Conservation (phyloP, 495 filamentous ascomycete species). For the Annulohypoxylon stygium region DNA sequence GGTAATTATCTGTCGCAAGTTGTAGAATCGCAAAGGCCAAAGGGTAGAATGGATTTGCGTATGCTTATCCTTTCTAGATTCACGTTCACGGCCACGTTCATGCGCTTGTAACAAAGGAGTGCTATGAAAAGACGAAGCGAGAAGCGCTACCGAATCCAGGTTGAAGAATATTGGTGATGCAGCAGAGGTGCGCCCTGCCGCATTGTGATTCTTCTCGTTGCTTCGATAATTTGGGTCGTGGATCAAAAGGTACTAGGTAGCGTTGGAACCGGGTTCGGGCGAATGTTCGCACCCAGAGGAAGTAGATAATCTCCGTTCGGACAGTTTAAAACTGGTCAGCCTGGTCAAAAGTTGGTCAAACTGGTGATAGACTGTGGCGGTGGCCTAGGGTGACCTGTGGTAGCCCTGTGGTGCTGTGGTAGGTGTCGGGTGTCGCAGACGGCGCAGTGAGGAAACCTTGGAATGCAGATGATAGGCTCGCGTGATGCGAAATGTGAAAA, state of each 20-base stretch:
- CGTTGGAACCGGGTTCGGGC: slow-evolving; percentile 27
- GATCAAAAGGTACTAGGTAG: slow-evolving; percentile 2
- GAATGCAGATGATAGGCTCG: slow-evolving; percentile 40
- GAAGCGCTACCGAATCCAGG: slow-evolving; percentile 61
- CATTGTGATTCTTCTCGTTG: slow-evolving; percentile 50
- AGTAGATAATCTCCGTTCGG: slow-evolving; percentile 24
- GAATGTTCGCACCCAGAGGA: slow-evolving; percentile 31
- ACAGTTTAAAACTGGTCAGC: slow-evolving; percentile 25
- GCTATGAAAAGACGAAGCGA: slow-evolving; percentile 42
- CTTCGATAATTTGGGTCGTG: slow-evolving; percentile 31
- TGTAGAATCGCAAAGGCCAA: slow-evolving; percentile 60
- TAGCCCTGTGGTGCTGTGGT: not conserved
- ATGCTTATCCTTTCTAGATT: slow-evolving; percentile 64
- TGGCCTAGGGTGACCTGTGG: not conserved
- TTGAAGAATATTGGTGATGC: slow-evolving; percentile 53
- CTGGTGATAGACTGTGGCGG: slow-evolving; percentile 14
- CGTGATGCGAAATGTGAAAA: slow-evolving; percentile 29
- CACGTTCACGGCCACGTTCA: slow-evolving; percentile 53
- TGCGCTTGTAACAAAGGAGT: slow-evolving; percentile 33
- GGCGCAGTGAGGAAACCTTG: not conserved
- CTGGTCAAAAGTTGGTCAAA: not conserved
- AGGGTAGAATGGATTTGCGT: slow-evolving; percentile 58
- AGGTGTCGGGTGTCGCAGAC: slow-evolving; percentile 5
- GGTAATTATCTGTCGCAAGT: slow-evolving; percentile 62
- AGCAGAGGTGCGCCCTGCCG: slow-evolving; percentile 52